phyloP scores from a whole-genome alignment of 1,284 basidiomycete species.

The Melampsora americana region DNA sequence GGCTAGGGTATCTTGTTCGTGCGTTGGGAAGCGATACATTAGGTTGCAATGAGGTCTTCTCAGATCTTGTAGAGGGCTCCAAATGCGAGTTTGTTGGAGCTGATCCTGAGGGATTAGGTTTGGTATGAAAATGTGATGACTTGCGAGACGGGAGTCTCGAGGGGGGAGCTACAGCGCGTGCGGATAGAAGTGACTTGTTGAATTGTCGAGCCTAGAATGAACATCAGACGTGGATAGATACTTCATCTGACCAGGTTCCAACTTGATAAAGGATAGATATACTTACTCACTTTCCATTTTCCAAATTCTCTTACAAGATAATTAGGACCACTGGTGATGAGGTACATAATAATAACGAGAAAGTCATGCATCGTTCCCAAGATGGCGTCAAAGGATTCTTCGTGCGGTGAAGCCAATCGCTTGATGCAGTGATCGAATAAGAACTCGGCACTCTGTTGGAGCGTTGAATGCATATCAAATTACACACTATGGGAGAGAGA shows the following conservation, averaged over 20 bases:
- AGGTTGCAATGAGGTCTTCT: neutral
- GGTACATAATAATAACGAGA: constrained; percentile 28
- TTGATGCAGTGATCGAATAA: constrained; percentile 30
- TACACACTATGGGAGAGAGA: neutral
- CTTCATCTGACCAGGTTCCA: neutral
- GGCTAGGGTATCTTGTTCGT: constrained; percentile 3
- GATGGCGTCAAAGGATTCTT: constrained; percentile 31
- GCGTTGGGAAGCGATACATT: neutral
- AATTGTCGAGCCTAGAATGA: constrained; percentile 31
- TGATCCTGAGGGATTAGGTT: neutral
- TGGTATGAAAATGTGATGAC: neutral
- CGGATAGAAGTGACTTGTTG: constrained; percentile 37
- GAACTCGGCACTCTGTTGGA: constrained; percentile 19
- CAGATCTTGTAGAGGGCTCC: neutral
- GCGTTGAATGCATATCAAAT: neutral
- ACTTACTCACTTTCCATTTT: constrained; percentile 25
- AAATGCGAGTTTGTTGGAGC: neutral
- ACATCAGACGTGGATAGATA: neutral
- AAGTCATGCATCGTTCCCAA: constrained; percentile 35
- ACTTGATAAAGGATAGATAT: neutral
- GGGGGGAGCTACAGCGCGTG: constrained; percentile 5
- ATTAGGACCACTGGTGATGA: constrained; percentile 35
- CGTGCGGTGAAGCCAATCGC: constrained; percentile 26
- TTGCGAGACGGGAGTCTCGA: constrained; percentile 12
- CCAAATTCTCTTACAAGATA: constrained; percentile 5